phyloP scores from a whole-genome alignment of 495 filamentous ascomycete species.

The Tricharina praecox region DNA sequence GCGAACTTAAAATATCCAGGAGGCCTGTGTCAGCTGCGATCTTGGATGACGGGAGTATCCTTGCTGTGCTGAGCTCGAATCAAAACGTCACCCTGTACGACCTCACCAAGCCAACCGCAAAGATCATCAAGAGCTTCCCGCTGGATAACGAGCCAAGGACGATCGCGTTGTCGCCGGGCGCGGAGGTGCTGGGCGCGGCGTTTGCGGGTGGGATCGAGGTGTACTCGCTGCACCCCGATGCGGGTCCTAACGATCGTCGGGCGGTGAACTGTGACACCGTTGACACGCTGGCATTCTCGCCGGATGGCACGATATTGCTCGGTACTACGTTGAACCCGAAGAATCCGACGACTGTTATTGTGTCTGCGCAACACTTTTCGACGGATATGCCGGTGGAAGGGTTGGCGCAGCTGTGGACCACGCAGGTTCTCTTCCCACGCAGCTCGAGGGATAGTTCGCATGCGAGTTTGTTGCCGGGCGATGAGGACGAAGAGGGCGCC shows the following conservation, averaged over 20 bases:
- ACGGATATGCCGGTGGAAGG: slow-evolving; percentile 43
- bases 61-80: slow-evolving; percentile 66
- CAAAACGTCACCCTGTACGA: slow-evolving; percentile 72
- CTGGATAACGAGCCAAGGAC: slow-evolving; percentile 60
- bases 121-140: slow-evolving; percentile 49
- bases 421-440: slow-evolving; percentile 73
- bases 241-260: slow-evolving; percentile 49
- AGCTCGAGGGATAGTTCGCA: slow-evolving; percentile 58
- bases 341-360: slow-evolving; percentile 53
- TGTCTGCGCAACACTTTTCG: slow-evolving; percentile 67
- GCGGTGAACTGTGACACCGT: slow-evolving; percentile 68
- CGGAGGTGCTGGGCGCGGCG: slow-evolving; percentile 66
- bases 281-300: slow-evolving; percentile 64
- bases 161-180: slow-evolving; percentile 64
- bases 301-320: slow-evolving; percentile 68
- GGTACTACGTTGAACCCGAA: slow-evolving; percentile 52
- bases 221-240: slow-evolving; percentile 48
- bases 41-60: slow-evolving; percentile 53
- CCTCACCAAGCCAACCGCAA: slow-evolving; percentile 42
- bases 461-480: slow-evolving; percentile 48
- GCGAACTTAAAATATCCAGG: slow-evolving; percentile 64
- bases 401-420: slow-evolving; percentile 70
- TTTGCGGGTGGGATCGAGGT: slow-evolving; percentile 80
- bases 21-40: slow-evolving; percentile 66
- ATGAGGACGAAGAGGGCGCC: slow-evolving; percentile 51